Evolutionary conservation across 495 filamentous ascomycete species (phyloP).

Genomic region (Platismatia glauca): DNA sequence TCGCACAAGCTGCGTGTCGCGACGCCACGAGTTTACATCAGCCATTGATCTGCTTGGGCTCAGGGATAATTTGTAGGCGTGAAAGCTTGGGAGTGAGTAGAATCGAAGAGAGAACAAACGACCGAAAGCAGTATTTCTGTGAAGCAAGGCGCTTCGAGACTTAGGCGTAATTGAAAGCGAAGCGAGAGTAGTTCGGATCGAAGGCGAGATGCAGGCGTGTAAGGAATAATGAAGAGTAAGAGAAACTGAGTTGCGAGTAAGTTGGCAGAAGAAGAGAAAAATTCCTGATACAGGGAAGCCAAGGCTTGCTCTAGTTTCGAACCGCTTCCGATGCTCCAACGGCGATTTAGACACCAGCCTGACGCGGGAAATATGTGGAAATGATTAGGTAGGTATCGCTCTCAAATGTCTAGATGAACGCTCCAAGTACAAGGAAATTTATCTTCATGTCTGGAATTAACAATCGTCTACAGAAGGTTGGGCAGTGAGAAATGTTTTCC

Average conservation of each 20-base stretch:
- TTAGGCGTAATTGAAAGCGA: not conserved
- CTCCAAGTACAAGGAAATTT: not conserved
- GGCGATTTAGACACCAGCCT: not conserved
- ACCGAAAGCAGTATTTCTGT: not conserved
- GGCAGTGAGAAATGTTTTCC: not conserved
- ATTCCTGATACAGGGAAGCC: not conserved
- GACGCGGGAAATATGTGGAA: not conserved
- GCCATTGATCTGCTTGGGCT: not conserved
- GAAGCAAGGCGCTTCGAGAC: not conserved
- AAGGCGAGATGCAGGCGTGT: not conserved
- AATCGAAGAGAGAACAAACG: not conserved
- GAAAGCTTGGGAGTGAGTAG: not conserved
- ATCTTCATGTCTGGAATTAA: not conserved
- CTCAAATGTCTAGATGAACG: not conserved
- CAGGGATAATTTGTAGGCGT: not conserved
- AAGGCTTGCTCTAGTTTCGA: not conserved
- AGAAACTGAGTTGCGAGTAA: not conserved
- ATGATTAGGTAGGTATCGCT: not conserved
- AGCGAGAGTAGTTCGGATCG: not conserved
- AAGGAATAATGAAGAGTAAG: not conserved
- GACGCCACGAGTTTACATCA: not conserved
- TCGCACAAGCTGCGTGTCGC: conserved; percentile 2
- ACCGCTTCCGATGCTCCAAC: not conserved
- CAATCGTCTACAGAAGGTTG: not conserved
- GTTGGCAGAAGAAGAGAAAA: not conserved